Conservation (phyloP, 2,329 filamentous ascomycete genomes). For the Alternaria triticimaculans region DNA sequence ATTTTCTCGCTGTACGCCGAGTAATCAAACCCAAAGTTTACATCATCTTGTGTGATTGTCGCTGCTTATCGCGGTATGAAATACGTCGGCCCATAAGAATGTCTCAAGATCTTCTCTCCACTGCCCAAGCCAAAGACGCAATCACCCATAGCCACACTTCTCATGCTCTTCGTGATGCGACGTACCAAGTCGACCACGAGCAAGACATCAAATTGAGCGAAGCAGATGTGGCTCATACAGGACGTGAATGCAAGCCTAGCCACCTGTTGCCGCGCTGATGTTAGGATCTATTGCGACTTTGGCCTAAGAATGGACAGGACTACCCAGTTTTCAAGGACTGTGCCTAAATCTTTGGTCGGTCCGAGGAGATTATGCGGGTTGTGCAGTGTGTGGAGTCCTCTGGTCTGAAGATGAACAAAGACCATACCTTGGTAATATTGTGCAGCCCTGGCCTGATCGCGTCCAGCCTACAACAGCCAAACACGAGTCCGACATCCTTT, state of each 20-base stretch:
- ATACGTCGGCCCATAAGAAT: slow-evolving; percentile 43
- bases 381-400: not conserved
- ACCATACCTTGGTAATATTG: not conserved
- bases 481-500: not conserved
- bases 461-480: not conserved
- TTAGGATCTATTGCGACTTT: not conserved
- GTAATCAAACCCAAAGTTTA: not conserved
- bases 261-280: not conserved
- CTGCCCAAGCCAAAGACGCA: slow-evolving; percentile 41
- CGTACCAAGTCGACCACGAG: too few species aligned
- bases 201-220: too few species aligned
- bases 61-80: slow-evolving; percentile 49
- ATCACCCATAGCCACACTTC: slow-evolving; percentile 51
- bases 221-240: not conserved
- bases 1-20: not conserved
- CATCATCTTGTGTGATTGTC: not conserved
- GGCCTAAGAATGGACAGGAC: not conserved
- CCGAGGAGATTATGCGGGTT: not conserved
- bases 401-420: not conserved
- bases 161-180: slow-evolving; percentile 52
- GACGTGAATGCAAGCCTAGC: not conserved
- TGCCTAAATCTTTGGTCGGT: not conserved
- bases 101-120: slow-evolving; percentile 36
- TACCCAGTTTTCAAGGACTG: not conserved
- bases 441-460: not conserved